These are phyloP conservation scores for Dactylellina cionopaga DNA, from an alignment of 2,329 filamentous ascomycete species.

Conservation along the genomic window DNA sequence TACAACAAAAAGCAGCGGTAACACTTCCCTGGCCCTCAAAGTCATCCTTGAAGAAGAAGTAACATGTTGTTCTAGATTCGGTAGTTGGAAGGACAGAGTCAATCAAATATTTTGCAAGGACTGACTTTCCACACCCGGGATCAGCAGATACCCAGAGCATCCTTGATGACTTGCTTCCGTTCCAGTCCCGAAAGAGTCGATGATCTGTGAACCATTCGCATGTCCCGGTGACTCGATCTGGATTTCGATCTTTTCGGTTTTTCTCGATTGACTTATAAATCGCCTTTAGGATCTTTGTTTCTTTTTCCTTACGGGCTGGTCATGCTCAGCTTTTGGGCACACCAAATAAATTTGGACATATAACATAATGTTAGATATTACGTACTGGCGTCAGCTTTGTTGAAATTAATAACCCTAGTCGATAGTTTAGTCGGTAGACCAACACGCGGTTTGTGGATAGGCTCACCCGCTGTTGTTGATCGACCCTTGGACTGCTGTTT, in stretches of 20 bases:
- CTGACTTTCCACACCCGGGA: slow-evolving; percentile 64
- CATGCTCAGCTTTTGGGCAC: not conserved
- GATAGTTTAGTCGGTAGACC: too few relatives aligned
- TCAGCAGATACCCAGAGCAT: slow-evolving; percentile 62
- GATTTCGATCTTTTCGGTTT: too few relatives aligned
- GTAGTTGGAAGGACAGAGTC: slow-evolving; percentile 57
- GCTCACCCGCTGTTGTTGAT: not conserved
- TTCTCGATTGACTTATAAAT: not conserved
- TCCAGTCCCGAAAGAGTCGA: slow-evolving; percentile 2
- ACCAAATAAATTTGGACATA: not conserved
- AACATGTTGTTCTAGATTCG: slow-evolving; percentile 57
- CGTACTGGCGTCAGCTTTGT: not conserved
- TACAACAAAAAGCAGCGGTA: not conserved
- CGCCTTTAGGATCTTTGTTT: not conserved
- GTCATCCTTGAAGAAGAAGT: slow-evolving; percentile 65
- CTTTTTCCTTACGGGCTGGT: not conserved
- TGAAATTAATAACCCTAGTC: not conserved
- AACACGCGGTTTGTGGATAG: not conserved
- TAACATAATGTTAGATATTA: not conserved
- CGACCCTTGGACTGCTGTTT: not conserved
- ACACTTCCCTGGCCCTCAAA: too few relatives aligned
- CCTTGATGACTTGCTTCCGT: slow-evolving; percentile 39
- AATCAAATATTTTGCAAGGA: too few relatives aligned
- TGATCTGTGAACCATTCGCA: slow-evolving; percentile 29
- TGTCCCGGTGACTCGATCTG: slow-evolving; percentile 3